These are phyloP conservation scores for Bipolaris sorokiniana DNA, from an alignment of 2,329 filamentous ascomycete species.

Conservation along the genomic window DNA sequence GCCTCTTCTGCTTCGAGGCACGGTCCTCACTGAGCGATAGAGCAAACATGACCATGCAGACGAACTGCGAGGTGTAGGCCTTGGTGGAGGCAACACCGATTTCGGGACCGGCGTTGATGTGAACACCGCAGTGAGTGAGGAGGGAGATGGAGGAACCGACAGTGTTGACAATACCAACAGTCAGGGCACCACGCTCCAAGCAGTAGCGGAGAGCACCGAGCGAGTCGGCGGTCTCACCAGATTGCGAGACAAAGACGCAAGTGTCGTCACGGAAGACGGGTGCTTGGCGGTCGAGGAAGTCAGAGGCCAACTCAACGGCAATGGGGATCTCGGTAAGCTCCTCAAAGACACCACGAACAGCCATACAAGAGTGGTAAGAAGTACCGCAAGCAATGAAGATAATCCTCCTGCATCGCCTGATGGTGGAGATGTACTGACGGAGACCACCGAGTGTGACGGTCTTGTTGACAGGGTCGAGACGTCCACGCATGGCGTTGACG, in stretches of 20 bases:
- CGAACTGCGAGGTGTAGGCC: slow-evolving; percentile 98
- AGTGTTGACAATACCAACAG: slow-evolving; percentile 97
- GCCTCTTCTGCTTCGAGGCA: slow-evolving; percentile 88
- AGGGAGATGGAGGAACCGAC: slow-evolving; percentile 98
- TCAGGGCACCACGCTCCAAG: slow-evolving; percentile 94
- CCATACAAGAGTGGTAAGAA: slow-evolving; percentile 99
- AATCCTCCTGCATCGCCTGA: slow-evolving; percentile 93
- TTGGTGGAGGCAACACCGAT: slow-evolving; percentile 99
- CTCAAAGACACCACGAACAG: slow-evolving; percentile 95
- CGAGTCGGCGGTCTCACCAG: slow-evolving; percentile 97
- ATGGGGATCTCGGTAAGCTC: slow-evolving; percentile 98
- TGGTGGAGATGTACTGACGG: slow-evolving; percentile 94
- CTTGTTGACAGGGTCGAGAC: slow-evolving; percentile 91
- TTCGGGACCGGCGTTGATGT: slow-evolving; percentile 98
- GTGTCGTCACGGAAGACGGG: slow-evolving; percentile 99
- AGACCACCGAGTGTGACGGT: slow-evolving; percentile 94
- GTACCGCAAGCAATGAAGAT: slow-evolving; percentile 99
- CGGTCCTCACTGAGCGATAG: slow-evolving; percentile 95
- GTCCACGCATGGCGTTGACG: slow-evolving; percentile 99
- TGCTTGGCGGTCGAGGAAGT: slow-evolving; percentile 95
- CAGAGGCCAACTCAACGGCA: slow-evolving; percentile 92
- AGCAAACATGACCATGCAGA: slow-evolving; percentile 99
- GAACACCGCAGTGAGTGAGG: slow-evolving; percentile 98
- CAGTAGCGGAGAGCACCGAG: slow-evolving; percentile 97
- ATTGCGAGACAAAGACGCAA: slow-evolving; percentile 98